These are phyloP conservation scores for Thuidium tamariscinum DNA, from an alignment of 225 moss, liverwort and hornwort species.

Conservation along the genomic window DNA sequence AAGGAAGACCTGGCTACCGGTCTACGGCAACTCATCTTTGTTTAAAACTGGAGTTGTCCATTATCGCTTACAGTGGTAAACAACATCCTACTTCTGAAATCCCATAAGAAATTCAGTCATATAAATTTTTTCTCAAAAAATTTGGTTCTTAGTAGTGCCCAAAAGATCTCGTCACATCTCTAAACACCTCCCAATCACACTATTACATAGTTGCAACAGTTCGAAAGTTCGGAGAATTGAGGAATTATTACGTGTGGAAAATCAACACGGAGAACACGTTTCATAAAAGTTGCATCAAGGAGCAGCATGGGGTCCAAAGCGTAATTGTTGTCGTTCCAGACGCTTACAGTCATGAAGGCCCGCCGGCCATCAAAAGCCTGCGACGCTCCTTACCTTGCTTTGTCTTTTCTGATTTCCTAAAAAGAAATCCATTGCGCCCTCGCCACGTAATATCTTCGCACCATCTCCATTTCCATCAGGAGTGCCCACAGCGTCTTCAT, in stretches of 20 bases:
- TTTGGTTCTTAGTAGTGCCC: background rate
- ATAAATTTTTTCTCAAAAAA: background rate
- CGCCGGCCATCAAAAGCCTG: constrained; percentile 23
- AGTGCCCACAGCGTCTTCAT: constrained; percentile 73
- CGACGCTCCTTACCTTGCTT: constrained; percentile 59
- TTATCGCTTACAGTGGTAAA: background rate
- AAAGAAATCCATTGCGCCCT: constrained; percentile 60
- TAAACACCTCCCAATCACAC: background rate
- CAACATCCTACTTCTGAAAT: background rate
- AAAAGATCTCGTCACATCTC: background rate
- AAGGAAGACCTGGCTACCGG: background rate
- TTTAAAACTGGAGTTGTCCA: background rate
- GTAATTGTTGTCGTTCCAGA: background rate
- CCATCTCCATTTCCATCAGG: constrained; percentile 51
- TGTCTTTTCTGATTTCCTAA: constrained; percentile 37
- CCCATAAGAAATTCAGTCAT: background rate
- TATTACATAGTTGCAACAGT: background rate
- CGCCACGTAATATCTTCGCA: constrained; percentile 79
- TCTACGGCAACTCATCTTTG: background rate
- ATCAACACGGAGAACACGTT: background rate
- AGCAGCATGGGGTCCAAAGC: background rate
- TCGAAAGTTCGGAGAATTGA: background rate
- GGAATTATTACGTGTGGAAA: background rate
- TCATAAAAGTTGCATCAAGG: background rate
- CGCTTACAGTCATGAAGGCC: constrained; percentile 28